Evolutionary conservation across 352 stramenopile species (phyloP).

Genomic region (Phytophthora colocasiae): DNA sequence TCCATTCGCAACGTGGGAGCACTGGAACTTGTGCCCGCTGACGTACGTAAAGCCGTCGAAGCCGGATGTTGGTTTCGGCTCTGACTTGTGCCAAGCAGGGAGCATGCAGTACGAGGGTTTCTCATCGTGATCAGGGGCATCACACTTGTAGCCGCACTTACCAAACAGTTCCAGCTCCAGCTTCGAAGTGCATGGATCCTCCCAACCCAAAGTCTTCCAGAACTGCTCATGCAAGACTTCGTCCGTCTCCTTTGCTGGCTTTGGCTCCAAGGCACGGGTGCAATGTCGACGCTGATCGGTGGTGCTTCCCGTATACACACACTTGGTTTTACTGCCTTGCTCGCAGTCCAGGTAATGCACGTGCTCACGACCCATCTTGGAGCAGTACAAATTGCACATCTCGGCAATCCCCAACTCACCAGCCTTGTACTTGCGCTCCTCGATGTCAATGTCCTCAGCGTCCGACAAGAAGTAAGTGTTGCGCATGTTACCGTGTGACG

Average conservation of each 20-base stretch:
- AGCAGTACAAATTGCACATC: constrained; percentile 86
- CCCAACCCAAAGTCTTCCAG: constrained; percentile 79
- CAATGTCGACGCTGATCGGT: constrained; percentile 79
- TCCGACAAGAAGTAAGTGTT: constrained; percentile 80
- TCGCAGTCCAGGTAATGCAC: constrained; percentile 82
- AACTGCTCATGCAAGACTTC: constrained; percentile 82
- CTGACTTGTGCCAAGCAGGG: constrained; percentile 65
- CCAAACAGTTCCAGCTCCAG: constrained; percentile 68
- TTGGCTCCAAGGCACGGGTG: constrained; percentile 54
- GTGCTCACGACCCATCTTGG: constrained; percentile 79
- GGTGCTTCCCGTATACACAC: constrained; percentile 58
- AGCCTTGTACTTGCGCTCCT: constrained; percentile 74
- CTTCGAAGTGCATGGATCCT: constrained; percentile 68
- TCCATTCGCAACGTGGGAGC: constrained; percentile 59
- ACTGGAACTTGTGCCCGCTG: constrained; percentile 76
- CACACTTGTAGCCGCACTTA: constrained; percentile 77
- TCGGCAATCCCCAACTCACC: constrained; percentile 74
- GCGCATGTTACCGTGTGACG: constrained; percentile 83
- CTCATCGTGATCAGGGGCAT: constrained; percentile 68
- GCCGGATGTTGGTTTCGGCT: constrained; percentile 27
- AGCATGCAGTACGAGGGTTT: constrained; percentile 71
- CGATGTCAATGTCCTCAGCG: constrained; percentile 64
- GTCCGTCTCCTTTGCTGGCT: constrained; percentile 62
- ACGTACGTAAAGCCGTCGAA: constrained; percentile 67
- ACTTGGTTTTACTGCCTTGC: constrained; percentile 38